Base-by-base conservation (phyloP, 2,329 filamentous ascomycete genomes). In the Phaeosphaeriaceae sp. region DNA sequence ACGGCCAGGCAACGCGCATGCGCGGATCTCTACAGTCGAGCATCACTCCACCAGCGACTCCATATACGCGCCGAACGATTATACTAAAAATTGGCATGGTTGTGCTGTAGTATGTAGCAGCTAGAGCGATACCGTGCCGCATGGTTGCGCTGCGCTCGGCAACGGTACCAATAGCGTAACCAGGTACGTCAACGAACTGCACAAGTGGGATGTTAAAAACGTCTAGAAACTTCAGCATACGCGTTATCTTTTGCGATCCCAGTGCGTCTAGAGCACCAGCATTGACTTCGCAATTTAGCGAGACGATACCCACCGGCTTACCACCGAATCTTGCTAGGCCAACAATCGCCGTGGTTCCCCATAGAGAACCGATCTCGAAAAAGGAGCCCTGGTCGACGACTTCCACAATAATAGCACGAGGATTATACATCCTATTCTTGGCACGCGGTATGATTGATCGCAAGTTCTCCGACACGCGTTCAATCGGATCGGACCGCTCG, bases 31-130 rank as follows among this genome's bases (percentile, higher is more conserved):
- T 78, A 43, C 79, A 83, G 36, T 85, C 84, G 0, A 86, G 71
- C 83, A 87, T 87, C 13, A 87, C 73, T 0, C 83, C 84, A 0
- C 85, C 85, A 1, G 85, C 85, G 1, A 87, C 84, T 3, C 85
- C 85, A 58, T 84, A 87, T 1, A 79, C 81, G 39, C 83, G 79
- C 5, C 85, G 76, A 1, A 83, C 81, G 4, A 87, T 77, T n/a
- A 87, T 82, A 46, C 75, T 83, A 71, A 87, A 87, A 3, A 88
- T 77, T 0, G 85, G 83, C 45, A 80, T 81, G 0, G 83, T 87
- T 0, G 83, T 87, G 17, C 80, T 80, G 64, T 82, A 86, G 63
- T 87, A 87, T 0, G 84, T 77, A 46, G 82, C 82, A 5, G 81
- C 83, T 1, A 87, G 77, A 37, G 83, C 79, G 3, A 87, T 77